These are phyloP conservation scores for Torulaspora gathmanii DNA, from an alignment of 805 yeast genomes.

Conservation along the genomic window DNA sequence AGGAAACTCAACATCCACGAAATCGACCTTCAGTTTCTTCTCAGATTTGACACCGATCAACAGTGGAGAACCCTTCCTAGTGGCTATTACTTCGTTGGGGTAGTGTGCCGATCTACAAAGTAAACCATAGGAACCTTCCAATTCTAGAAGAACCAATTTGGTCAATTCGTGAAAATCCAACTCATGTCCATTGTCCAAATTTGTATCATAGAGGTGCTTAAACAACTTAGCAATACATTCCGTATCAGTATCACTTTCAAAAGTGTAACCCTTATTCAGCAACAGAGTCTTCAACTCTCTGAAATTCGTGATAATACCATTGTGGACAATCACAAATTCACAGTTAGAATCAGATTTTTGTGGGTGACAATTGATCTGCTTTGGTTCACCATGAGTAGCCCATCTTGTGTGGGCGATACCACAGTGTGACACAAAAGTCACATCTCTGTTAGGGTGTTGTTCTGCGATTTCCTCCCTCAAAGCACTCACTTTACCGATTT, in stretches of 20 bases:
- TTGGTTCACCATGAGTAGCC: slow-evolving; percentile 99
- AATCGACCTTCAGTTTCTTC: slow-evolving; percentile 91
- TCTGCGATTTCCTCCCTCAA: slow-evolving; percentile 61
- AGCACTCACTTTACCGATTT: slow-evolving; percentile 86
- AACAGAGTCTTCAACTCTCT: slow-evolving; percentile 84
- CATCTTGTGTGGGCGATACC: slow-evolving; percentile 99
- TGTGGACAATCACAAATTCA: slow-evolving; percentile 91
- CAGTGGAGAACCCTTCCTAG: slow-evolving; percentile 97
- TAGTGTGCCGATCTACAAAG: slow-evolving; percentile 86
- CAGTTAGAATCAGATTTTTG: slow-evolving; percentile 79
- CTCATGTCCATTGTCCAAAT: slow-evolving; percentile 64
- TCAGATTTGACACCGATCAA: slow-evolving; percentile 96
- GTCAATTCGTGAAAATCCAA: slow-evolving; percentile 88
- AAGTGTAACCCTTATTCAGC: slow-evolving; percentile 68
- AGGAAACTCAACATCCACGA: slow-evolving; percentile 96
- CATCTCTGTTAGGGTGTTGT: slow-evolving; percentile 51
- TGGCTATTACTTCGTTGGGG: slow-evolving; percentile 94
- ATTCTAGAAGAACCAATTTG: slow-evolving; percentile 84
- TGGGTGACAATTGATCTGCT: slow-evolving; percentile 86
- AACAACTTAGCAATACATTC: slow-evolving; percentile 96
- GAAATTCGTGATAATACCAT: slow-evolving; percentile 96
- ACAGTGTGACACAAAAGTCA: slow-evolving; percentile 74
- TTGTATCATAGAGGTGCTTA: slow-evolving; percentile 82
- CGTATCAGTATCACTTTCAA: slow-evolving; percentile 93
- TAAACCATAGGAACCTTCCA: slow-evolving; percentile 97